Evolutionary conservation across 305 asterid species (phyloP), one percentile per base, ranked within the genome.

Genomic region (Fraxinus platypoda): DNA sequence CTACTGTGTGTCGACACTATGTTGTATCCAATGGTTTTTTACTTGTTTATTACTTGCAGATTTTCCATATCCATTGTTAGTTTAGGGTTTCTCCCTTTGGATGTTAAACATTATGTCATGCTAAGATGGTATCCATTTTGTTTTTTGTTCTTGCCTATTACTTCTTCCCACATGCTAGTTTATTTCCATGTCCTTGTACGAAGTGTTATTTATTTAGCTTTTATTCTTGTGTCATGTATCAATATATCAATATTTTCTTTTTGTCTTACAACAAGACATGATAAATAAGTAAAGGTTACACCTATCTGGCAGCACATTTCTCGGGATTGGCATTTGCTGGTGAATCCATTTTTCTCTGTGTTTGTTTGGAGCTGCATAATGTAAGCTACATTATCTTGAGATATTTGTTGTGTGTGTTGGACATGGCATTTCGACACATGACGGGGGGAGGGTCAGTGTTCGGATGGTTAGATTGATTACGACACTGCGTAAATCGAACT

Each of bases 51-150:
- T 83, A 38, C 81, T 59, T 72, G 71, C 46, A 37, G 21, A 43
- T 17, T 43, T 71, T 26, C 13, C 12, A 43, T 57, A 57, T 71
- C 76, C 75, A 64, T 82, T 78, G 34, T 21, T 35, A 35, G 77
- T 70, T 31, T 43, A 64, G 7, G 31, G 33, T 70, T 80, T 76
- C 64, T 80, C 30, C 72, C 72, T 62, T 54, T 19, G 49, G 78
- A 72, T 26, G 59, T 74, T 73, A 73, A 68, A 66, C 49, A 35
- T 66, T 81, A 31, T 57, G 72, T 84, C 77, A 71, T 72, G 84
- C 23, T 26, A 80, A 46, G 74, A 59, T 19, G 75, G 43, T 80
- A 80, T 75, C 78, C 28, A 28, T 76, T 30, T 71, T 74, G 46
- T 6, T 75, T 31, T 78, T 25, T 80, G 54, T 37, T 66, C 71